Evolutionary conservation across 2,329 filamentous ascomycete species (phyloP).

Genomic region (Curvularia lunata): DNA sequence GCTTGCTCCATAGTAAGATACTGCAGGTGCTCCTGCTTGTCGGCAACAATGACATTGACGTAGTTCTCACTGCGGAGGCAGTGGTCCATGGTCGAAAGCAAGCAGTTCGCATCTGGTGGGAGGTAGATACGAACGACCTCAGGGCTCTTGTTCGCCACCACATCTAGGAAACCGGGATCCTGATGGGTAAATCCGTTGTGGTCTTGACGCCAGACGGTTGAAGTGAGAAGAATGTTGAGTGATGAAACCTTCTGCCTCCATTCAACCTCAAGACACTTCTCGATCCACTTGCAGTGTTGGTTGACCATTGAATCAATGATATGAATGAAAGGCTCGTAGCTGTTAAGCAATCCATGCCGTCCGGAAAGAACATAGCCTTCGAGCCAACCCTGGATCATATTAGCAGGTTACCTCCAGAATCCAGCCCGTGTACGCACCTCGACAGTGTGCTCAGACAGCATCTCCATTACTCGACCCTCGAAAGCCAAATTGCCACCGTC

Average conservation of each 20-base stretch:
- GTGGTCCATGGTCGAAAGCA: slow-evolving; percentile 78
- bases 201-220: slow-evolving; percentile 81
- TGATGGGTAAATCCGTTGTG: slow-evolving; percentile 86
- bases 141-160: slow-evolving; percentile 79
- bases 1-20: slow-evolving; percentile 77
- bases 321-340: slow-evolving; percentile 83
- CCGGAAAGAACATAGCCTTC: slow-evolving; percentile 80
- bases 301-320: slow-evolving; percentile 87
- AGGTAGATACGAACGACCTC: slow-evolving; percentile 83
- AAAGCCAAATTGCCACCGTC: slow-evolving; percentile 75
- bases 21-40: slow-evolving; percentile 80
- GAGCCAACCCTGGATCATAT: slow-evolving; percentile 61
- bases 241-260: slow-evolving; percentile 77
- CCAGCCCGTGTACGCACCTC: slow-evolving; percentile 56
- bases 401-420: slow-evolving; percentile 5
- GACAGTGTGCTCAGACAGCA: slow-evolving; percentile 80
- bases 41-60: slow-evolving; percentile 80
- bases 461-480: slow-evolving; percentile 79
- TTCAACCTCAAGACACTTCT: slow-evolving; percentile 79
- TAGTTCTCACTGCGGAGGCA: slow-evolving; percentile 77
- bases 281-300: slow-evolving; percentile 85
- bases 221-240: slow-evolving; percentile 79
- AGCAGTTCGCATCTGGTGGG: slow-evolving; percentile 78
- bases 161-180: slow-evolving; percentile 77
- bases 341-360: slow-evolving; percentile 77